These are phyloP conservation scores for Teratosphaeria viscida DNA, from an alignment of 2,329 filamentous ascomycete genomes.

Conservation along the genomic window DNA sequence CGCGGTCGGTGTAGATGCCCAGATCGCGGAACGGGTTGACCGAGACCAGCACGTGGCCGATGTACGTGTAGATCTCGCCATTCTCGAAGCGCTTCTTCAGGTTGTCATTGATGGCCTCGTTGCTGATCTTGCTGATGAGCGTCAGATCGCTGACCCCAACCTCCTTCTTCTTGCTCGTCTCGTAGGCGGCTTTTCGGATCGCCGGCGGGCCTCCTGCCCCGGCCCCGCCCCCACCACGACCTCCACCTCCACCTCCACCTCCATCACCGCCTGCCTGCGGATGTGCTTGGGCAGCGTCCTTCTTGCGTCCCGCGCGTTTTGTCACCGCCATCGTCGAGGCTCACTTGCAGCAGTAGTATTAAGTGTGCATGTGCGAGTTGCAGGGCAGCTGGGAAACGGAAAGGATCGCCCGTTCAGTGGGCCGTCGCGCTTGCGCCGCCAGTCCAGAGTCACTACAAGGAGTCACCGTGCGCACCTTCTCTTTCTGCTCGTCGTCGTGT, in stretches of 20 bases:
- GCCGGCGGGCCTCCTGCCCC: slow-evolving; percentile 46
- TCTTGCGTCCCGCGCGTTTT: slow-evolving; percentile 49
- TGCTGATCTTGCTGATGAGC: slow-evolving; percentile 94
- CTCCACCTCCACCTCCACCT: too few species aligned
- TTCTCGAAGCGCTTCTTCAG: slow-evolving; percentile 96
- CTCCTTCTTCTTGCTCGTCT: slow-evolving; percentile 97
- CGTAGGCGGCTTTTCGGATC: slow-evolving; percentile 92
- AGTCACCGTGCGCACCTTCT: background rate
- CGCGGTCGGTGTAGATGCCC: slow-evolving; percentile 93
- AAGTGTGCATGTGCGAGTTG: background rate
- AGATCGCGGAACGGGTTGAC: slow-evolving; percentile 94
- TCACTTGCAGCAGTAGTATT: background rate
- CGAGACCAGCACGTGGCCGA: slow-evolving; percentile 97
- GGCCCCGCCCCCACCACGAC: background rate
- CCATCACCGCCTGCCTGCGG: slow-evolving; percentile 20
- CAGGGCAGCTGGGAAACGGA: too few species aligned
- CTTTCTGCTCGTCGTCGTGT: too few species aligned
- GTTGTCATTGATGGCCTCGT: slow-evolving; percentile 99
- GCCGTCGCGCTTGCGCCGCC: background rate
- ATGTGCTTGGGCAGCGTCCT: slow-evolving; percentile 37
- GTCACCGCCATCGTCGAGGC: slow-evolving; percentile 34
- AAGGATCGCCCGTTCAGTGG: background rate
- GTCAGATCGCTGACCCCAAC: slow-evolving; percentile 97
- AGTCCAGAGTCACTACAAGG: background rate
- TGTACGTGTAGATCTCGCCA: slow-evolving; percentile 98